Percentiles rank a stretch among this genome's conserved stretches.
Evolutionary conservation across 140 eudicot species (phyloP).

Genomic region (Cichorium intybus): DNA sequence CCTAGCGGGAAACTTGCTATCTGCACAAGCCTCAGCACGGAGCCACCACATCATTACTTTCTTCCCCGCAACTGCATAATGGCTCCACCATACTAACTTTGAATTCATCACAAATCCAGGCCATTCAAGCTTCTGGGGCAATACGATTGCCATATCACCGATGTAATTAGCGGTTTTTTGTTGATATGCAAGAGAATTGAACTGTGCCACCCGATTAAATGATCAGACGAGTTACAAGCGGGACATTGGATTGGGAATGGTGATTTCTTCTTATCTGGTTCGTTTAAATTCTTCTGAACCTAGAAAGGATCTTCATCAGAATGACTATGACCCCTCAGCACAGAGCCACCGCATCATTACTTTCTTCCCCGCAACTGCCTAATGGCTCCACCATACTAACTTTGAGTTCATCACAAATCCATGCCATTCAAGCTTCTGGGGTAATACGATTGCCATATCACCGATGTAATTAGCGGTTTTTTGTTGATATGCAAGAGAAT

Average conservation of each 20-base stretch:
- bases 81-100: slow-evolving; percentile 70
- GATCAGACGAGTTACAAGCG: slow-evolving; percentile 67
- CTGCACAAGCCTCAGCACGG: slow-evolving; percentile 85
- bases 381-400: slow-evolving; percentile 72
- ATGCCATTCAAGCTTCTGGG: slow-evolving; percentile 79
- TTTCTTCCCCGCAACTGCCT: slow-evolving; percentile 78
- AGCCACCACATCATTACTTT: slow-evolving; percentile 85
- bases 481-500: slow-evolving; percentile 39
- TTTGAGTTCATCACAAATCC: slow-evolving; percentile 78
- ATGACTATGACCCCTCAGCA: too few species aligned
- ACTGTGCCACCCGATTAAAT: slow-evolving; percentile 72
- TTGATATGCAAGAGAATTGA: slow-evolving; percentile 39
- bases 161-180: slow-evolving; percentile 59
- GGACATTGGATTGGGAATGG: slow-evolving; percentile 73
- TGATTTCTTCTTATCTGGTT: slow-evolving; percentile 30
- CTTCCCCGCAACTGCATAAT: slow-evolving; percentile 76
- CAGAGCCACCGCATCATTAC: slow-evolving; percentile 87
- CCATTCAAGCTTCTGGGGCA: too few species aligned
- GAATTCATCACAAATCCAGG: slow-evolving; percentile 80
- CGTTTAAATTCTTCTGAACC: slow-evolving; percentile 21
- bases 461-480: slow-evolving; percentile 68
- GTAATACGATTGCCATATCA: slow-evolving; percentile 68
- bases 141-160: slow-evolving; percentile 67
- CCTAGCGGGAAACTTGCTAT: slow-evolving; percentile 87
- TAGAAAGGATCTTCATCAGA: slow-evolving; percentile 34